Evolutionary conservation across 2,329 filamentous ascomycete species (phyloP).

Genomic region (Aureobasidium zeae): DNA sequence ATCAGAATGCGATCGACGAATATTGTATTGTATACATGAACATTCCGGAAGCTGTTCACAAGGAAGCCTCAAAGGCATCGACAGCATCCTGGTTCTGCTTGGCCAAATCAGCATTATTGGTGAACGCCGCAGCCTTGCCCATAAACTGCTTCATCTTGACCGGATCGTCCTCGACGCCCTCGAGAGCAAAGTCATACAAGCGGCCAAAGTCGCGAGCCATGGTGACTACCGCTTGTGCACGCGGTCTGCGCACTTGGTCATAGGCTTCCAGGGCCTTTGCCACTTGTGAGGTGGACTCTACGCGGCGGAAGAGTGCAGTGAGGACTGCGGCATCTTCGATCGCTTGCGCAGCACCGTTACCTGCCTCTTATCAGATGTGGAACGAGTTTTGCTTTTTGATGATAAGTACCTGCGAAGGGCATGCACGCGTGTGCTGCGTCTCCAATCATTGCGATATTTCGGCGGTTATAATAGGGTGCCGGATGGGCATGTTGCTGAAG

Average conservation of each 20-base stretch:
- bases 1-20: too few species aligned
- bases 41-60: slow-evolving; percentile 3
- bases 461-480: slow-evolving; percentile 27
- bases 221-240: slow-evolving; percentile 26
- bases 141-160: slow-evolving; percentile 26
- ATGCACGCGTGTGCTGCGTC: slow-evolving; percentile 34
- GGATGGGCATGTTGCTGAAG: slow-evolving; percentile 28
- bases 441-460: slow-evolving; percentile 28
- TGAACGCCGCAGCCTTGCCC: slow-evolving; percentile 25
- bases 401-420: slow-evolving; percentile 27
- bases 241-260: slow-evolving; percentile 23
- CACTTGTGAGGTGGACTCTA: slow-evolving; percentile 10
- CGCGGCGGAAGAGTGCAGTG: slow-evolving; percentile 24
- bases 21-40: not conserved
- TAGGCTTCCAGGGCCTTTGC: slow-evolving; percentile 23
- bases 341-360: slow-evolving; percentile 31
- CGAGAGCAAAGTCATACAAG: slow-evolving; percentile 25
- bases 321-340: slow-evolving; percentile 33
- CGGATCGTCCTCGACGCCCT: slow-evolving; percentile 24
- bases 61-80: slow-evolving; percentile 19
- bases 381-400: too few species aligned
- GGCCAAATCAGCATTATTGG: slow-evolving; percentile 26
- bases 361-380: too few species aligned
- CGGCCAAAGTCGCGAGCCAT: slow-evolving; percentile 25
- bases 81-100: slow-evolving; percentile 27